Evolutionary conservation across 257 asterid species (phyloP), one percentile per base, ranked within the genome.

Genomic region (Linaria vulgaris): DNA sequence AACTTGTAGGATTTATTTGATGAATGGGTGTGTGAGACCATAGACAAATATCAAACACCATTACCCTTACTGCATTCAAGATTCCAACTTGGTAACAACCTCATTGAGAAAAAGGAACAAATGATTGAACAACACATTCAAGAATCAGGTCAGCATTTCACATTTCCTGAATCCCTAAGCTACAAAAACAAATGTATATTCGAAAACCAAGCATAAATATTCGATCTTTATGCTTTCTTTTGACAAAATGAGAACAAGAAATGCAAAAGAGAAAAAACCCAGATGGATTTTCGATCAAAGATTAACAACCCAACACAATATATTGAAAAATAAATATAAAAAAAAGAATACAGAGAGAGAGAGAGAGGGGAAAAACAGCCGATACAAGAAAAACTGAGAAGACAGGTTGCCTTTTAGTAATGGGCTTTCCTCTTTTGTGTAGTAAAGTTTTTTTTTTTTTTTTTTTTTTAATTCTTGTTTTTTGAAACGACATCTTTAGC

Each of bases 201-300:
- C n/a, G n/a, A n/a, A n/a, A n/a, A n/a, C n/a, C n/a, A n/a, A n/a
- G n/a, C n/a, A n/a, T n/a, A n/a, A n/a, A n/a, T n/a, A n/a, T n/a
- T n/a, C n/a, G n/a, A n/a, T n/a, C n/a, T n/a, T n/a, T n/a, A n/a
- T n/a, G n/a, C n/a, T n/a, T 44, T 66, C 55, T 38, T 9, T 22
- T 13, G 16, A 6, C 34, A 38, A 27, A 66, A 20, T n/a, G 61
- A 24, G 9, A 52, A 0, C 64, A 20, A 63, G 19, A 31, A 31
- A 68, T 54, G 59, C 41, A 25, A 23, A 59, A 68, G n/a, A 66
- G 65, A 60, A 5, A 13, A 71, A 71, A 54, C 68, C 78, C 69
- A 74, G 77, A 70, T 63, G 48, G 56, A 64, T 44, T 66, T 49
- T 27, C 63, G 2, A 58, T 51, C 47, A 74, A n/a, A 71, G 43